Evolutionary conservation across 805 yeast genomes (phyloP), one percentile per base, ranked within the genome.

Genomic region (Cyberlindnera sargentensis): DNA sequence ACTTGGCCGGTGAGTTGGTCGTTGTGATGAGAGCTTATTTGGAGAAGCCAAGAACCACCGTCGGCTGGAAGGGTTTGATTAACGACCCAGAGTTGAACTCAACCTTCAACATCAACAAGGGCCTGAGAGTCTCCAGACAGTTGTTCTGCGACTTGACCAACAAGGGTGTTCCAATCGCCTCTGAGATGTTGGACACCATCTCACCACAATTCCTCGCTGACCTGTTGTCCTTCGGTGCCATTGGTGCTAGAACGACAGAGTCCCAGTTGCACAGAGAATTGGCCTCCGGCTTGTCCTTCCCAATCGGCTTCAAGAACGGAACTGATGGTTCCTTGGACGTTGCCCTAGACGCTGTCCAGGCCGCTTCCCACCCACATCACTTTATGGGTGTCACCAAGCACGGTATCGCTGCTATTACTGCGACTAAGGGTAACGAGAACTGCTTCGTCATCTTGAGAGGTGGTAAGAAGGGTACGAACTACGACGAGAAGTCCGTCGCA

Each of bases 191-290:
- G 66, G 99, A 91, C 66, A 93, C 98, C 48, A 91, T 91, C 50
- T 86, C 96, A 31, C 99, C 99, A 20, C 99, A 91, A 74, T 91
- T 76, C 75, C 75, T 91, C 53, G 82, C 91, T 26, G 99, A 93
- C 65, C 74, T 90, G 56, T 75, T 91, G 52, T 84, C 95, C 31
- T 80, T 91, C 54, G 99, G 99, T 60, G 99, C 99, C 47, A 90
- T 91, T 67, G 99, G 99, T 62, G 99, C 99, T 45, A 83, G 99
- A 73, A 91, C 99, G 46, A 91, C 99, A 39, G 99, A 91, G 71
- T 91, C 97, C 36, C 99, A 91, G 68, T 78, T 91, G 48, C 99
- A 91, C 72, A 83, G 99, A 69, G 99, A 91, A 70, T 78, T 91
- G 57, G 95, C 98, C 23, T 90, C 97, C 7, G 99, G 99, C 42